Evolutionary conservation across 805 yeast species (phyloP).

Genomic region (Metschnikowia henanensis): DNA sequence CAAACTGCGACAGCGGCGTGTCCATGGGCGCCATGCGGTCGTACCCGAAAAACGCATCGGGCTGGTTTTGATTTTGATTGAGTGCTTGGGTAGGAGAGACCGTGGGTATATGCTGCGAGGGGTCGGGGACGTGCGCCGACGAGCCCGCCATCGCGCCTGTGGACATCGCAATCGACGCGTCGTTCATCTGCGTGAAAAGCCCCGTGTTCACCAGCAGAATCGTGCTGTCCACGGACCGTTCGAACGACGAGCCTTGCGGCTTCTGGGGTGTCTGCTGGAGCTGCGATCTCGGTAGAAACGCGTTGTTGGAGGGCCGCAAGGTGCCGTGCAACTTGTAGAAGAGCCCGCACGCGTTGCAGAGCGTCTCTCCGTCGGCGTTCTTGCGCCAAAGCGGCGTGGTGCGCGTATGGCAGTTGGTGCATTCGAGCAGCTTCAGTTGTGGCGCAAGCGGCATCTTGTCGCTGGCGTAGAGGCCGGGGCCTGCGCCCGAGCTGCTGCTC

Average conservation of each 20-base stretch:
- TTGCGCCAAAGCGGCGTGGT: conserved; percentile 49
- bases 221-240: conserved; percentile 13
- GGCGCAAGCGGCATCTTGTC: conserved; percentile 12
- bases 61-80: background rate
- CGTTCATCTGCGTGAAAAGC: conserved; percentile 11
- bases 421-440: conserved; percentile 28
- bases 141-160: background rate
- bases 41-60: conserved; percentile 9
- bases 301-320: conserved; percentile 38
- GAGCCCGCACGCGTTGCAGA: conserved; percentile 48
- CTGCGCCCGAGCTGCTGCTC: conserved; percentile 13
- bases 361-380: conserved; percentile 40
- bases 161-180: background rate
- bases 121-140: background rate
- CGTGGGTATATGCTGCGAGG: background rate
- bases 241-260: conserved; percentile 3
- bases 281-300: conserved; percentile 2
- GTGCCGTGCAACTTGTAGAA: conserved; percentile 47
- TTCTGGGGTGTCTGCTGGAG: background rate
- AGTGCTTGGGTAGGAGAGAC: background rate
- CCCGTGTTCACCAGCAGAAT: conserved; percentile 13
- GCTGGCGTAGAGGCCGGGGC: conserved; percentile 7
- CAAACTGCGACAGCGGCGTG: conserved; percentile 1
- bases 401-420: conserved; percentile 43
- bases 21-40: conserved; percentile 4